Conservation (phyloP, 257 asterid genomes). For the Nicotiana paniculata region DNA sequence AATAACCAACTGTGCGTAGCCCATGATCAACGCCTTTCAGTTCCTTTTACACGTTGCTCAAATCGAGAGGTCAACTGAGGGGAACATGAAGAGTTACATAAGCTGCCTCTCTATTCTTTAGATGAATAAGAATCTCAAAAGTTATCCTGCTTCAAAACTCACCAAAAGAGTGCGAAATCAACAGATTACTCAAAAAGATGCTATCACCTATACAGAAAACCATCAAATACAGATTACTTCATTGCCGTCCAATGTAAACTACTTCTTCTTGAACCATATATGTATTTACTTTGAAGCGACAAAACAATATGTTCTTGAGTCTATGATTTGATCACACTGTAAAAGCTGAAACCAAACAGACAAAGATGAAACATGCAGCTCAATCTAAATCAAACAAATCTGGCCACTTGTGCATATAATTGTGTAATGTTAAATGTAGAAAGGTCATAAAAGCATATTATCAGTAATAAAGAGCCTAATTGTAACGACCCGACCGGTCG, state of each 20-base stretch:
- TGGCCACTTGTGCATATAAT: background rate
- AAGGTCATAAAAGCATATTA: background rate
- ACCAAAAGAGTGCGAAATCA: background rate
- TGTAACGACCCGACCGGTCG: too few relatives aligned
- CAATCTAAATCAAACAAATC: background rate
- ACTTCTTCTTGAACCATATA: background rate
- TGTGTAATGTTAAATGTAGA: background rate
- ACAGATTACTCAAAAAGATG: background rate
- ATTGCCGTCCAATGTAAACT: background rate
- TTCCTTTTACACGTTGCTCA: background rate
- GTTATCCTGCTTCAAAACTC: background rate
- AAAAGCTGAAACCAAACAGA: background rate
- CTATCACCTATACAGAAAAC: background rate
- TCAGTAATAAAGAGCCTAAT: background rate
- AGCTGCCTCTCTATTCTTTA: background rate
- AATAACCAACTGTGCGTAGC: constrained; percentile 87
- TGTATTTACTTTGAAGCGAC: background rate
- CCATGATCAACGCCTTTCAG: constrained; percentile 44
- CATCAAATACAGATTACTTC: background rate
- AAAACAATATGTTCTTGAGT: background rate
- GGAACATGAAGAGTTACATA: background rate
- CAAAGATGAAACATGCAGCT: background rate
- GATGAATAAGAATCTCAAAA: background rate
- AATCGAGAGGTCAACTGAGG: constrained; percentile 17
- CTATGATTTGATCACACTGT: background rate